Evolutionary conservation across 1,284 basidiomycete genomes (phyloP).

Genomic region (Xanthoconium separans): DNA sequence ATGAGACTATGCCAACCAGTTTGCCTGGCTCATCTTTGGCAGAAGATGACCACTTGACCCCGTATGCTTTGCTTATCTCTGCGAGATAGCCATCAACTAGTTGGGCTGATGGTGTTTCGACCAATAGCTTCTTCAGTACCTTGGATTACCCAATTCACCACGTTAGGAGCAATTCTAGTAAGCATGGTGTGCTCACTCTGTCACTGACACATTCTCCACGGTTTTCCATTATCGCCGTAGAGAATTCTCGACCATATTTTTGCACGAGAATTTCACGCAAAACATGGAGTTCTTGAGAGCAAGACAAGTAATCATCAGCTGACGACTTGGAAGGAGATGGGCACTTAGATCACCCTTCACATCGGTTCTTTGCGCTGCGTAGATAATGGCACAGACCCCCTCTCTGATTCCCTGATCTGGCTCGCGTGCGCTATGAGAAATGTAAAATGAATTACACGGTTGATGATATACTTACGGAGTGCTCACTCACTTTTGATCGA

Average conservation of each 20-base stretch:
- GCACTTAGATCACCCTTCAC: constrained; percentile 65
- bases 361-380: constrained; percentile 89
- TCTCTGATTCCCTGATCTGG: constrained; percentile 82
- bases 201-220: constrained; percentile 75
- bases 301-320: background rate
- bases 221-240: constrained; percentile 81
- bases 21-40: constrained; percentile 27
- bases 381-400: constrained; percentile 79
- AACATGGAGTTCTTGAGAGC: constrained; percentile 75
- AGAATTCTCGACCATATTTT: constrained; percentile 87
- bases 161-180: background rate
- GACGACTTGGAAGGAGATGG: background rate
- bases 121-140: constrained; percentile 71
- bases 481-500: constrained; percentile 75
- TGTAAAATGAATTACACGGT: constrained; percentile 2
- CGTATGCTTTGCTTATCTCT: constrained; percentile 88
- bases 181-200: constrained; percentile 50
- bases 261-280: constrained; percentile 93
- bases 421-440: constrained; percentile 59
- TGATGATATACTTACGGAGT: background rate
- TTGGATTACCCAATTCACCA: constrained; percentile 28
- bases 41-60: constrained; percentile 65
- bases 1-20: constrained; percentile 32
- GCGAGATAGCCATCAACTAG: constrained; percentile 85
- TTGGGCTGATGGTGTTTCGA: constrained; percentile 67